Percentiles rank a stretch among this genome's conserved stretches.
phyloP scores from a whole-genome alignment of 768 basidiomycete species.

The Kwoniella pini region DNA sequence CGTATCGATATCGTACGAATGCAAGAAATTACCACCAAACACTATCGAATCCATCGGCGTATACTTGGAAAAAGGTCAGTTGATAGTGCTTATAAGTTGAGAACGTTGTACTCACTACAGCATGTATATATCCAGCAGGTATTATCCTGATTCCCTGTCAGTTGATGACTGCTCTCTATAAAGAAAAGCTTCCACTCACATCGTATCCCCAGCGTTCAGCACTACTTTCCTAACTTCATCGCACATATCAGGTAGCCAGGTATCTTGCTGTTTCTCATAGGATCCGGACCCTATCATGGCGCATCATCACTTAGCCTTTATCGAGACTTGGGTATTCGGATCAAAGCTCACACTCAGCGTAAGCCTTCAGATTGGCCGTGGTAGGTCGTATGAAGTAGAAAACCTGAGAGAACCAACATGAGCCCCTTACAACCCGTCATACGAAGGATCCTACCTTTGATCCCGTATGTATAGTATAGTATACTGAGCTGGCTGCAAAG shows the following conservation, averaged over 20 bases:
- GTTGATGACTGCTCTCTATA: conserved; percentile 58
- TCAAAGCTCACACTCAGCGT: conserved; percentile 67
- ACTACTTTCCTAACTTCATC: conserved; percentile 79
- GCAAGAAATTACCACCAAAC: conserved; percentile 95
- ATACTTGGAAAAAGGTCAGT: conserved; percentile 60
- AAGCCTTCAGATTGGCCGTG: conserved; percentile 76
- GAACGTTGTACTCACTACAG: conserved; percentile 68
- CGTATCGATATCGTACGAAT: conserved; percentile 79
- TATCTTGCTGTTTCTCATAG: conserved; percentile 74
- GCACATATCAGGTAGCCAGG: conserved; percentile 90
- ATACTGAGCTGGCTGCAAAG: conserved; percentile 97
- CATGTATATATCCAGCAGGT: conserved; percentile 96
- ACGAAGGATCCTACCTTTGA: conserved; percentile 64
- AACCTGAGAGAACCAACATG: conserved; percentile 59
- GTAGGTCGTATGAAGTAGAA: conserved; percentile 97
- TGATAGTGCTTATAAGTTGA: not conserved
- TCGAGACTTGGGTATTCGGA: too few species aligned
- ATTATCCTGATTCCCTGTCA: conserved; percentile 62
- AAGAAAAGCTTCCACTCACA: conserved; percentile 28
- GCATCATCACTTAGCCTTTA: too few species aligned
- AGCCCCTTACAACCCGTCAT: not conserved
- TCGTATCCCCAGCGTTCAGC: conserved; percentile 48
- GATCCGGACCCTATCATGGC: conserved; percentile 69
- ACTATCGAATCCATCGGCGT: conserved; percentile 91
- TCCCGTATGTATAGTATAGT: conserved; percentile 87